phyloP scores from a whole-genome alignment of 2,329 filamentous ascomycete genomes.

The Alternaria alternata region DNA sequence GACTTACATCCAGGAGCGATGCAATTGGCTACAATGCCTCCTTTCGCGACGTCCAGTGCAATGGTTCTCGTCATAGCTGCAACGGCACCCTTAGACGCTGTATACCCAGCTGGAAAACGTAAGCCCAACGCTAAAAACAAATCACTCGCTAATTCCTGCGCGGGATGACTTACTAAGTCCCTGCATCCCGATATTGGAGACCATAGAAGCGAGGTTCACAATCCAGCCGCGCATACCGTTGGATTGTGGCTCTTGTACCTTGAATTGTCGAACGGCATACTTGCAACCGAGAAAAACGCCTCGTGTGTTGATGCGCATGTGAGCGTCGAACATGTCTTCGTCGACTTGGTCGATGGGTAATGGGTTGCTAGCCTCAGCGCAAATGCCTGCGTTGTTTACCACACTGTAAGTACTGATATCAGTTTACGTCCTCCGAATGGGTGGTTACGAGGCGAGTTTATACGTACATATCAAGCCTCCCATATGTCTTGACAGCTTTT shows the following conservation, averaged over 20 bases:
- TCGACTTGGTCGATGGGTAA: background rate
- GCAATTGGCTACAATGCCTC: conserved; percentile 43
- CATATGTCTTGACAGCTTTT: no score
- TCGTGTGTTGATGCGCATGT: conserved; percentile 49
- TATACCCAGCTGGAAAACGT: conserved; percentile 50
- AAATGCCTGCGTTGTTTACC: background rate
- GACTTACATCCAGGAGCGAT: conserved; percentile 29
- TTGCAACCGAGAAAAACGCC: conserved; percentile 53
- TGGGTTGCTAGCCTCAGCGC: background rate
- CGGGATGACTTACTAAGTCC: conserved; percentile 42
- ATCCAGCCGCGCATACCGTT: conserved; percentile 49
- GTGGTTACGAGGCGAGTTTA: background rate
- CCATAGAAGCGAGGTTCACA: conserved; percentile 49
- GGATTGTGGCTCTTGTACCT: conserved; percentile 43
- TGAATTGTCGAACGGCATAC: conserved; percentile 49
- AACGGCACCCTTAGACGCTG: conserved; percentile 59
- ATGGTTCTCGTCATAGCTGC: conserved; percentile 56
- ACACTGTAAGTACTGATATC: background rate
- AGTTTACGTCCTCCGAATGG: background rate
- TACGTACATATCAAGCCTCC: no score
- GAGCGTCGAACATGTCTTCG: conserved; percentile 46
- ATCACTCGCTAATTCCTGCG: background rate
- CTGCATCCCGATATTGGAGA: conserved; percentile 30
- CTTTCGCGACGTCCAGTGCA: conserved; percentile 55
- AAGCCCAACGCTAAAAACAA: background rate